Conservation (phyloP, 2,329 filamentous ascomycete genomes). For the Trichoderma brevicompactum region DNA sequence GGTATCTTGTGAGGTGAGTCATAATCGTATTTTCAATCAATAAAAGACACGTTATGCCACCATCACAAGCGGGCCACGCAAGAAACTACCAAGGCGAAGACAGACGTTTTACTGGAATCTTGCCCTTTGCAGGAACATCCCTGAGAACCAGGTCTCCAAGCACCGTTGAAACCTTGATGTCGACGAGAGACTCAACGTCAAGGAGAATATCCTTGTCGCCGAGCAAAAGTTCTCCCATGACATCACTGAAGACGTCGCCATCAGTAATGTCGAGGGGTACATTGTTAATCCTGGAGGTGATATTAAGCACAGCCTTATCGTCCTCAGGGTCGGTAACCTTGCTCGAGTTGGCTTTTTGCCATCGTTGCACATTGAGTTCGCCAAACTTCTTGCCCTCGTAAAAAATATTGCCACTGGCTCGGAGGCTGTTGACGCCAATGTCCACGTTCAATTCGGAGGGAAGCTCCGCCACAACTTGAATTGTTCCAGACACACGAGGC, state of each 20-base stretch:
- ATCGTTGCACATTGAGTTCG: slow-evolving; percentile 75
- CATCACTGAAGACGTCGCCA: slow-evolving; percentile 74
- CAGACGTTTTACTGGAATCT: slow-evolving; percentile 93
- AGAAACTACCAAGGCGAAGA: slow-evolving; percentile 56
- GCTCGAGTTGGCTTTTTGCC: slow-evolving; percentile 85
- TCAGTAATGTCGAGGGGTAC: slow-evolving; percentile 84
- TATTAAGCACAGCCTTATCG: slow-evolving; percentile 67
- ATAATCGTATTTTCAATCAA: slow-evolving; percentile 25
- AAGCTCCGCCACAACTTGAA: slow-evolving; percentile 76
- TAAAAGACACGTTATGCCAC: slow-evolving; percentile 34
- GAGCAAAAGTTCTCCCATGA: slow-evolving; percentile 82
- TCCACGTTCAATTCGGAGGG: slow-evolving; percentile 88
- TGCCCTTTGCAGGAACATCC: slow-evolving; percentile 82
- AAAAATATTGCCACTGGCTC: slow-evolving; percentile 77
- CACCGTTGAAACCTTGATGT: slow-evolving; percentile 79
- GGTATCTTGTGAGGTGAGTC: slow-evolving; percentile 33
- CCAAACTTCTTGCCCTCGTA: slow-evolving; percentile 81
- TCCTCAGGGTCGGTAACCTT: slow-evolving; percentile 60
- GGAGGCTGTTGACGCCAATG: slow-evolving; percentile 75
- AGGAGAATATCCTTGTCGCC: slow-evolving; percentile 71
- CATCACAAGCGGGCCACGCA: slow-evolving; percentile 35
- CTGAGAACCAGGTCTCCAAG: slow-evolving; percentile 81
- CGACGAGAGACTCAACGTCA: slow-evolving; percentile 77
- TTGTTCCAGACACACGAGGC: slow-evolving; percentile 80
- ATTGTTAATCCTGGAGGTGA: slow-evolving; percentile 76